phyloP scores from a whole-genome alignment of 202 grass and related monocot genomes.

The Brachypodium distachyon region DNA sequence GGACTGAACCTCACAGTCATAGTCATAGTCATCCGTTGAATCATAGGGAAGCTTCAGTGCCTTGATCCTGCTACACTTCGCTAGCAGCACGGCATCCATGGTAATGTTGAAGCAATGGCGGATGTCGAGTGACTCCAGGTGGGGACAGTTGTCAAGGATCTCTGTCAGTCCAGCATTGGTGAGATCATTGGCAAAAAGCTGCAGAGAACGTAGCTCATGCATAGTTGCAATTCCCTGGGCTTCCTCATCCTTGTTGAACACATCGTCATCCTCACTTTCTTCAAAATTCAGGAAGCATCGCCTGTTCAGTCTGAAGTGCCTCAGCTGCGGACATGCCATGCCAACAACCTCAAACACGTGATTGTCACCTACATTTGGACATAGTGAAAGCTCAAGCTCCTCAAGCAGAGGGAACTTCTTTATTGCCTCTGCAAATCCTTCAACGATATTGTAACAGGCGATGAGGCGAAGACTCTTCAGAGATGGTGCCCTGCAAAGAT shows the following conservation, averaged over 20 bases:
- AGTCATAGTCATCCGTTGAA: conserved; percentile 14
- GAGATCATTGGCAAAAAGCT: background rate
- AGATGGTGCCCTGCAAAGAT: conserved; percentile 9
- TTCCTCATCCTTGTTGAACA: background rate
- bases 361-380: background rate
- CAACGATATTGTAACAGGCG: background rate
- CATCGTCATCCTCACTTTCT: background rate
- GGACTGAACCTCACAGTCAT: background rate
- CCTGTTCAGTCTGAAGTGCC: background rate
- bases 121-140: background rate
- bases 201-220: background rate
- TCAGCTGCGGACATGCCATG: conserved; percentile 13
- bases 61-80: conserved; percentile 15
- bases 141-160: background rate
- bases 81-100: background rate
- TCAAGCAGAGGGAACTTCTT: background rate
- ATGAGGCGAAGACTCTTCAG: conserved; percentile 13
- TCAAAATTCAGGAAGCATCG: background rate
- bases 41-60: background rate
- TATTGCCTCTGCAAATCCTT: background rate
- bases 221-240: conserved; percentile 8
- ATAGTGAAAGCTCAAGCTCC: conserved; percentile 15
- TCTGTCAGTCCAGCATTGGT: background rate
- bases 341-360: background rate
- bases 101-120: background rate